Evolutionary conservation across 2,329 filamentous ascomycete genomes (phyloP).

Genomic region (Aspergillus jensenii): DNA sequence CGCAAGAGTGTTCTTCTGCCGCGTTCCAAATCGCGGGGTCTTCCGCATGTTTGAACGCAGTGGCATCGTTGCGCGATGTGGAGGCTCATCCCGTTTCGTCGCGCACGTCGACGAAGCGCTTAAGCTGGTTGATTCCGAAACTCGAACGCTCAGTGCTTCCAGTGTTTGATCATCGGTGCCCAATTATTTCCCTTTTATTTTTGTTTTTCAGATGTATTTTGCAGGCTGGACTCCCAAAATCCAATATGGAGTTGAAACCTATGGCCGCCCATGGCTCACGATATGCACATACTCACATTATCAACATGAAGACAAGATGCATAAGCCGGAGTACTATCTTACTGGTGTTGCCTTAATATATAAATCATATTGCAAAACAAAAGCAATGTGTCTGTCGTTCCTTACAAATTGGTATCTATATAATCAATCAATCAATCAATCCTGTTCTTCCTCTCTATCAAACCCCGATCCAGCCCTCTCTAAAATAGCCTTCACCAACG

Average conservation of each 20-base stretch:
- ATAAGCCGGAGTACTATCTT: not conserved
- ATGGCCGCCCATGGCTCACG: not conserved
- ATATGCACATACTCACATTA: not conserved
- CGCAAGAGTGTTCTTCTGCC: constrained; percentile 59
- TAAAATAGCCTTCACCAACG: constrained; percentile 32
- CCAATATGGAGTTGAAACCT: not conserved
- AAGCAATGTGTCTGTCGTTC: not conserved
- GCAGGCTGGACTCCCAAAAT: not conserved
- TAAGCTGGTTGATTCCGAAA: constrained; percentile 73
- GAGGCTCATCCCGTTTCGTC: constrained; percentile 76
- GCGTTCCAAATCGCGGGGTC: constrained; percentile 57
- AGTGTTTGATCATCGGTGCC: not conserved
- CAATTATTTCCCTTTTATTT: not conserved
- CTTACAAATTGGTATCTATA: constrained; percentile 2
- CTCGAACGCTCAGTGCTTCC: constrained; percentile 24
- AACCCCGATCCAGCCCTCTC: constrained; percentile 24
- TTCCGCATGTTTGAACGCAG: constrained; percentile 72
- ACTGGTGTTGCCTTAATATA: not conserved
- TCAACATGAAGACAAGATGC: not conserved
- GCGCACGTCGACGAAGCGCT: constrained; percentile 81
- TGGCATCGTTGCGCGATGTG: constrained; percentile 81
- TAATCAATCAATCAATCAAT: not conserved
- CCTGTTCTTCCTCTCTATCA: not conserved
- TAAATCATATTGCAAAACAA: not conserved
- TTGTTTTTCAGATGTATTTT: not conserved